Evolutionary conservation across 2,329 filamentous ascomycete genomes (phyloP).

Genomic region (Fusarium sp.): DNA sequence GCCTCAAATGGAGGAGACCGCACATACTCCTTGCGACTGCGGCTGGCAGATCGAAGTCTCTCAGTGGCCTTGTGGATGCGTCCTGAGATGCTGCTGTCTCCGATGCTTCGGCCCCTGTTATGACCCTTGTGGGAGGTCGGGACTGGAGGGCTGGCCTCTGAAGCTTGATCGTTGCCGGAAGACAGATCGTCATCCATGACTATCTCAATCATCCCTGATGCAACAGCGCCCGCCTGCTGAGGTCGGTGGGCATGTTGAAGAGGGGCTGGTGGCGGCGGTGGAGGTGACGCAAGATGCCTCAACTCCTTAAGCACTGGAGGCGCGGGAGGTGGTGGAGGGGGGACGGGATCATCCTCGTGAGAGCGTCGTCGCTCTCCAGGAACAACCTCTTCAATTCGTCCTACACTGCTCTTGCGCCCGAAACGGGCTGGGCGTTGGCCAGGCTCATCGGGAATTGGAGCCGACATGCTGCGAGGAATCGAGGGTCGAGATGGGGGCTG

Average conservation of each 20-base stretch:
- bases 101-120: constrained; percentile 66
- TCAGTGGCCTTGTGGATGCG: constrained; percentile 69
- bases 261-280: constrained; percentile 70
- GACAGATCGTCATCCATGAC: constrained; percentile 71
- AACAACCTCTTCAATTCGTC: constrained; percentile 61
- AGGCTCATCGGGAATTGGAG: constrained; percentile 59
- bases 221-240: constrained; percentile 58
- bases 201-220: constrained; percentile 71
- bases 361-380: constrained; percentile 58
- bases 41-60: constrained; percentile 69
- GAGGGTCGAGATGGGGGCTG: constrained; percentile 62
- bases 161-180: constrained; percentile 35
- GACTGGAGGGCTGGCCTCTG: constrained; percentile 40
- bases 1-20: constrained; percentile 47
- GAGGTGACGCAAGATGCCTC: constrained; percentile 69
- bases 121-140: constrained; percentile 61
- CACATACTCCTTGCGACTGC: constrained; percentile 59
- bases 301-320: constrained; percentile 70
- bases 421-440: constrained; percentile 41
- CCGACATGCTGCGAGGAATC: constrained; percentile 72
- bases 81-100: constrained; percentile 62
- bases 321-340: constrained; percentile 63
- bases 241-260: constrained; percentile 58
- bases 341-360: constrained; percentile 62
- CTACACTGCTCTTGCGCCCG: constrained; percentile 51